Evolutionary conservation across 345 rosid species (phyloP).

Genomic region (Litchi chinensis): DNA sequence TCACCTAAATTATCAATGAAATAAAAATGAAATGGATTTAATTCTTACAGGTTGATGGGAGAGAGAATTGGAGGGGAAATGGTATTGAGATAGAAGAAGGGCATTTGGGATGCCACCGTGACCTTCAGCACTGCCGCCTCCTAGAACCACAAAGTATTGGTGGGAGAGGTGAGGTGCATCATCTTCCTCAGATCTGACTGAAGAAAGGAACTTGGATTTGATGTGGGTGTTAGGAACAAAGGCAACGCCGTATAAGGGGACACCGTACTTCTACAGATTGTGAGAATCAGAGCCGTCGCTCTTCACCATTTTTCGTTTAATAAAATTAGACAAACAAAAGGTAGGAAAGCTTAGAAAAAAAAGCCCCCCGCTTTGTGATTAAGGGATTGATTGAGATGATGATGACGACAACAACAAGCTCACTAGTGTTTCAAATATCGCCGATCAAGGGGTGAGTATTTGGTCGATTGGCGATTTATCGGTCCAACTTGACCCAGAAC

Average conservation of each 20-base stretch:
- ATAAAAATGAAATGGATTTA: background rate
- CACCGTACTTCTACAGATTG: conserved; percentile 60
- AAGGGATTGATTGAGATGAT: no score
- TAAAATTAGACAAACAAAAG: no score
- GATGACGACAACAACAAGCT: no score
- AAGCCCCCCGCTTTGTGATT: no score
- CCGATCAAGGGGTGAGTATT: no score
- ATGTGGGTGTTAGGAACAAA: conserved; percentile 61
- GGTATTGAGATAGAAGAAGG: conserved; percentile 50
- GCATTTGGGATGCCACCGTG: conserved; percentile 82
- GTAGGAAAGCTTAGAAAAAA: no score
- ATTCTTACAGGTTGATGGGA: conserved; percentile 66
- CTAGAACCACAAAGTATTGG: conserved; percentile 52
- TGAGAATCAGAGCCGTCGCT: background rate
- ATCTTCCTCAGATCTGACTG: conserved; percentile 32
- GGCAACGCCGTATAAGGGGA: conserved; percentile 74
- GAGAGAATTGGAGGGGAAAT: conserved; percentile 61
- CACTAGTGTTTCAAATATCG: no score
- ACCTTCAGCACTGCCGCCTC: conserved; percentile 95
- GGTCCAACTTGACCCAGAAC: no score
- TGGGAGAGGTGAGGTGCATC: conserved; percentile 8
- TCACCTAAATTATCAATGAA: background rate
- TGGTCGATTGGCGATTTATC: no score
- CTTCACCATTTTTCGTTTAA: background rate
- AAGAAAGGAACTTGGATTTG: conserved; percentile 38